Percentiles rank a stretch among this genome's conserved stretches.
Evolutionary conservation across 805 yeast genomes (phyloP).

Genomic region (Myxozyma mucilagina): DNA sequence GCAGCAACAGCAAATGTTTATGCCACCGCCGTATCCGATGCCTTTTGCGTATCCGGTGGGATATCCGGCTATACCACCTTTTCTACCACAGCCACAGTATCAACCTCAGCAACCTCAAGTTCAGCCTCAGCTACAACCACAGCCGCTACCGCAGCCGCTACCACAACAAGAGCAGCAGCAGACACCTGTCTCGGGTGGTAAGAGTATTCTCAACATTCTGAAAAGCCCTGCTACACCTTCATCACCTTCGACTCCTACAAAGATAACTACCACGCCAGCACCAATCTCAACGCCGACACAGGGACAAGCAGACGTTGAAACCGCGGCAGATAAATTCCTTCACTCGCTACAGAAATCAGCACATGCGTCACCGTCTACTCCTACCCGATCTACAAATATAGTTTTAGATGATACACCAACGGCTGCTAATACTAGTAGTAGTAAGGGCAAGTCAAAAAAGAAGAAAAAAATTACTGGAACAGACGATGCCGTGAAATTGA

Average conservation of each 20-base stretch:
- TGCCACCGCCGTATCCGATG: neutral
- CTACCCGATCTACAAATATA: neutral
- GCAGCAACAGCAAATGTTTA: neutral
- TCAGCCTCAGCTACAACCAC: neutral
- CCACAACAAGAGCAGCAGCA: neutral
- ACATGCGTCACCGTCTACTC: neutral
- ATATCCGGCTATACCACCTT: neutral
- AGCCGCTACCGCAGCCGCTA: neutral
- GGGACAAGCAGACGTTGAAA: conserved; percentile 1
- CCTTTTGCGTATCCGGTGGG: neutral
- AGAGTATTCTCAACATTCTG: conserved; percentile 8
- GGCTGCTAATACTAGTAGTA: neutral
- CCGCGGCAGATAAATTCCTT: conserved; percentile 18
- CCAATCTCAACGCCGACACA: neutral
- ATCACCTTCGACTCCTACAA: neutral
- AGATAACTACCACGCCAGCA: neutral
- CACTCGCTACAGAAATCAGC: conserved; percentile 19
- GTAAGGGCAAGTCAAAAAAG: neutral
- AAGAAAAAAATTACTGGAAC: neutral
- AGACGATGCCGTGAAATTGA: neutral
- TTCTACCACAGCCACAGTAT: neutral
- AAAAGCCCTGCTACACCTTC: neutral
- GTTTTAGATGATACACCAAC: neutral
- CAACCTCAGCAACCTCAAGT: neutral
- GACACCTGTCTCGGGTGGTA: neutral